Evolutionary conservation across 306 rosid species (phyloP).

Genomic region (Benincasa hispida): DNA sequence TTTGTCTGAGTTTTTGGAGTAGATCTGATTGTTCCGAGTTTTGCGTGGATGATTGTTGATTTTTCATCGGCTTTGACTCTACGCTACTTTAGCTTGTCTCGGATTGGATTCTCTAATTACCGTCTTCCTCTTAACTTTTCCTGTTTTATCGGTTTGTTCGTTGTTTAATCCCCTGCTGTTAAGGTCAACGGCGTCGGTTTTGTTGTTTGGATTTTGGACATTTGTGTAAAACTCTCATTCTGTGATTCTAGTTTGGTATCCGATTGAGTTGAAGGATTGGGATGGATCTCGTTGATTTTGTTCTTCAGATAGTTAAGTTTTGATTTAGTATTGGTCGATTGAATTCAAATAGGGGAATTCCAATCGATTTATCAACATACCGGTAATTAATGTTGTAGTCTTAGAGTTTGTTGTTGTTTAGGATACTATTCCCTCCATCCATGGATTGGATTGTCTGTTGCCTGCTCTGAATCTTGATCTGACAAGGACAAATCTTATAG

Average conservation of each 20-base stretch:
- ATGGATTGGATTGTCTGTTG: not conserved
- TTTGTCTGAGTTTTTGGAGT: not conserved
- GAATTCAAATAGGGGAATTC: not conserved
- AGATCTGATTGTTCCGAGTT: not conserved
- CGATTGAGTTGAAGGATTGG: not conserved
- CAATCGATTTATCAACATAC: not conserved
- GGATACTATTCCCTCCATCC: not conserved
- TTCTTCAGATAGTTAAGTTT: not conserved
- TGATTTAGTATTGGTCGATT: not conserved
- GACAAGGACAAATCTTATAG: not conserved
- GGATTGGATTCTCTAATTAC: not conserved
- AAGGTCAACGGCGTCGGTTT: not conserved
- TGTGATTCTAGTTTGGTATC: not conserved
- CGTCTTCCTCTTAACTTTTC: not conserved
- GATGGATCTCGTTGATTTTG: not conserved
- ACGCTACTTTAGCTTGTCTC: not conserved
- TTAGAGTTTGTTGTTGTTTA: not conserved
- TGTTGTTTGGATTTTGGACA: not conserved
- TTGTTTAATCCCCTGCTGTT: not conserved
- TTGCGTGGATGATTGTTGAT: not conserved
- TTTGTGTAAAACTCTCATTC: not conserved
- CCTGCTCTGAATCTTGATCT: not conserved
- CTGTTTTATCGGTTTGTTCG: not conserved
- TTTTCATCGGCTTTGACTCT: not conserved
- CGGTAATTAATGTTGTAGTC: not conserved